Conservation (phyloP, 2,329 filamentous ascomycete species). For the Helicocarpus griseus region DNA sequence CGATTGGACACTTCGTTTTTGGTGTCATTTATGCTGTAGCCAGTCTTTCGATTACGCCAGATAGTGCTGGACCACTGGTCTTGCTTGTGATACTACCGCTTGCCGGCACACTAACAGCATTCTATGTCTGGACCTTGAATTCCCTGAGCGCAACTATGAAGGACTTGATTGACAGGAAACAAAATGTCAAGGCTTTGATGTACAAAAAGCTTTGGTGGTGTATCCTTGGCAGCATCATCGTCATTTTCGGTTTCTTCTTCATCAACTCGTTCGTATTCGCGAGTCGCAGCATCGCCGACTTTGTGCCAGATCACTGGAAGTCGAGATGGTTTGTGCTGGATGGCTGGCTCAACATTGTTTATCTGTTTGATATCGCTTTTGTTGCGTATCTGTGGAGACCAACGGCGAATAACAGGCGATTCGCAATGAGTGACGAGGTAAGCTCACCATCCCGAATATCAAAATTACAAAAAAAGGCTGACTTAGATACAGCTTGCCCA, state of each 20-base stretch:
- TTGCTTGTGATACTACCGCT: conserved; percentile 88
- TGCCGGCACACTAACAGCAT: conserved; percentile 83
- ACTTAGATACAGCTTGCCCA: conserved; percentile 61
- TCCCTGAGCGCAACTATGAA: conserved; percentile 92
- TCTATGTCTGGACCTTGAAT: conserved; percentile 98
- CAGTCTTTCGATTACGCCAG: conserved; percentile 78
- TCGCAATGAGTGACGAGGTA: conserved; percentile 96
- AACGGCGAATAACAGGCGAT: conserved; percentile 90
- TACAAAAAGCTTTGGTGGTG: conserved; percentile 99
- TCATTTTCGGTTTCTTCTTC: conserved; percentile 98
- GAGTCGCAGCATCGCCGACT: conserved; percentile 72
- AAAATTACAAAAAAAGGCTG: background rate
- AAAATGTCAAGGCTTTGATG: conserved; percentile 88
- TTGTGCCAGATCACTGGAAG: conserved; percentile 95
- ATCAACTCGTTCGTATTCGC: conserved; percentile 95
- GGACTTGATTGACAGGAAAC: conserved; percentile 87
- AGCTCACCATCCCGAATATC: conserved; percentile 14
- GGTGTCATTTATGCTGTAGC: conserved; percentile 88
- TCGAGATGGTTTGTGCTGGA: conserved; percentile 95
- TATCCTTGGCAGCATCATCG: conserved; percentile 80
- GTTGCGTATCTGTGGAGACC: conserved; percentile 94
- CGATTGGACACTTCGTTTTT: conserved; percentile 87
- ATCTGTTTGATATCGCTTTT: conserved; percentile 85
- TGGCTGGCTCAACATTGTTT: conserved; percentile 94
- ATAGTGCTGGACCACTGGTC: conserved; percentile 79